A percentile compares a stretch with the other conserved stretches of the same genome.
Evolutionary conservation across 202 grass and related monocot species (phyloP).

Genomic region (Saccharum hybrid): DNA sequence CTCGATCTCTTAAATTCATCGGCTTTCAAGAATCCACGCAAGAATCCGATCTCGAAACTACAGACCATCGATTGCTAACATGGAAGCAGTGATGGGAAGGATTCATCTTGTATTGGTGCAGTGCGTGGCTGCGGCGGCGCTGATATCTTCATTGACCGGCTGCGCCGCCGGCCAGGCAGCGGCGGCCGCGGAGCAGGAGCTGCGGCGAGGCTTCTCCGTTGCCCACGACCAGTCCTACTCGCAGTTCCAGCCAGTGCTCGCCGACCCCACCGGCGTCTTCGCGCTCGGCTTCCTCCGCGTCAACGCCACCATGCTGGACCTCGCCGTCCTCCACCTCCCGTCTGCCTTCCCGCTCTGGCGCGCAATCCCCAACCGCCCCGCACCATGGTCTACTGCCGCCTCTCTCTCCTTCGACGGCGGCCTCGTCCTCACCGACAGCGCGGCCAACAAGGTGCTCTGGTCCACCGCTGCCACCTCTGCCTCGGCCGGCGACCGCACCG

Average conservation of each 20-base stretch:
- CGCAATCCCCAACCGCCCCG: conserved; percentile 47
- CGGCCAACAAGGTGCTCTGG: conserved; percentile 65
- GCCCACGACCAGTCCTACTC: conserved; percentile 59
- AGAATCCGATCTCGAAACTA: not conserved
- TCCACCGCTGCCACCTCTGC: conserved; percentile 37
- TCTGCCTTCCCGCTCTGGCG: conserved; percentile 78
- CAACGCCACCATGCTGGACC: conserved; percentile 65
- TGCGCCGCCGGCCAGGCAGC: not conserved
- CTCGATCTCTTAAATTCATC: not conserved
- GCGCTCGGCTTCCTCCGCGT: conserved; percentile 77
- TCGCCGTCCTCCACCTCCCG: conserved; percentile 78
- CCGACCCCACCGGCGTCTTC: conserved; percentile 73
- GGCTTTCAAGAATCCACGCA: not conserved
- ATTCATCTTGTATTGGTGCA: not conserved
- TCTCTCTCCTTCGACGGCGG: conserved; percentile 72
- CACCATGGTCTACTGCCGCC: conserved; percentile 45
- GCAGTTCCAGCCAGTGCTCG: conserved; percentile 78
- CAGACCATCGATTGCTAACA: not conserved
- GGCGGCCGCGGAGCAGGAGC: conserved; percentile 37
- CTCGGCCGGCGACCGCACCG: conserved; percentile 52
- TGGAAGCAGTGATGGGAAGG: conserved; percentile 19
- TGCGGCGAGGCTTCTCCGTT: conserved; percentile 67
- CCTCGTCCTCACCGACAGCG: conserved; percentile 58
- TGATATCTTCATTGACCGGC: conserved; percentile 20
- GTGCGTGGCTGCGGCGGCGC: conserved; percentile 37